phyloP scores from a whole-genome alignment of 257 asterid species.

The Phtheirospermum japonicum region DNA sequence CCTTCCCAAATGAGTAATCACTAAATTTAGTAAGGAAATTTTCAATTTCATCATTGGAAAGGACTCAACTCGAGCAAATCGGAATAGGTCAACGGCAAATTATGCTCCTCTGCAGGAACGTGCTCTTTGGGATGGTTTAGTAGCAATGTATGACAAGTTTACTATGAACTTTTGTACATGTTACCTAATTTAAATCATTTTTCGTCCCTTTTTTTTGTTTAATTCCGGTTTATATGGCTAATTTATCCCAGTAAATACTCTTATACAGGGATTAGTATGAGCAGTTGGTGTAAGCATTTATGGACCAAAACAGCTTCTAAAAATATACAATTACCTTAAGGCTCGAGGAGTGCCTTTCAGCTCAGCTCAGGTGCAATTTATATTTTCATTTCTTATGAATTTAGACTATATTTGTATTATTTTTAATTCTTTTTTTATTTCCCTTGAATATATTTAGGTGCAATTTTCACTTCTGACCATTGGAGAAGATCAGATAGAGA shows the following conservation, averaged over 20 bases:
- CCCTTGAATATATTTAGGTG: slow-evolving; percentile 49
- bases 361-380: slow-evolving; percentile 71
- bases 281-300: no score
- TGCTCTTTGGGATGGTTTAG: no score
- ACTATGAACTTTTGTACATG: slow-evolving; percentile 23
- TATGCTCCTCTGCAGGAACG: no score
- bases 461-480: slow-evolving; percentile 86
- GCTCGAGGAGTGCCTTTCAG: slow-evolving; percentile 79
- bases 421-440: neutral
- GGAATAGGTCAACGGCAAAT: slow-evolving; percentile 96
- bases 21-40: no score
- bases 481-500: slow-evolving; percentile 82
- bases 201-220: slow-evolving; percentile 42
- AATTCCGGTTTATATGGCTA: no score
- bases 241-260: no score
- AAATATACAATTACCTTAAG: no score
- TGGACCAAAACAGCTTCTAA: no score
- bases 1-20: no score
- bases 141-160: slow-evolving; percentile 99
- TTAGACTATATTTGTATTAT: neutral
- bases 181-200: no score
- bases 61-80: slow-evolving; percentile 70
- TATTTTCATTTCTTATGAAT: neutral
- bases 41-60: slow-evolving; percentile 70
- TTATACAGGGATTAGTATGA: no score